These are phyloP conservation scores for Senna siamea DNA, from an alignment of 306 rosid genomes.

Conservation along the genomic window DNA sequence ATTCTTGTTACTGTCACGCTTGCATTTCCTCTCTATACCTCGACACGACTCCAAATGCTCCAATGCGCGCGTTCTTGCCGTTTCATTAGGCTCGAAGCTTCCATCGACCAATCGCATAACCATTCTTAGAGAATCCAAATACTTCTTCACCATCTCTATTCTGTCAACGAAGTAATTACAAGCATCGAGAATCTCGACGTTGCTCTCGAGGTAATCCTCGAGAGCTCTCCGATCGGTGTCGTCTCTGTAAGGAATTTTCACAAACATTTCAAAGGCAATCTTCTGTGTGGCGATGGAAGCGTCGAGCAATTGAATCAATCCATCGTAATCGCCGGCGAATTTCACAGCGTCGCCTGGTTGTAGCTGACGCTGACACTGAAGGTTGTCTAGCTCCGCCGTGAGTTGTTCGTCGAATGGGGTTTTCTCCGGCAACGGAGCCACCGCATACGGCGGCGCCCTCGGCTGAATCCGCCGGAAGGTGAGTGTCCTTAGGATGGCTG, in stretches of 20 bases:
- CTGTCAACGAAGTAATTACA: conserved; percentile 50
- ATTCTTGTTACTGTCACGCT: neutral
- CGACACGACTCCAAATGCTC: conserved; percentile 41
- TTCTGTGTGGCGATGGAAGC: conserved; percentile 52
- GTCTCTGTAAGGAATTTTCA: conserved; percentile 19
- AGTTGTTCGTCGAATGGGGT: conserved; percentile 40
- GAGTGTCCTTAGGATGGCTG: conserved; percentile 43
- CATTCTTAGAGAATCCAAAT: conserved; percentile 42
- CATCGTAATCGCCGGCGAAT: conserved; percentile 23
- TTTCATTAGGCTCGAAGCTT: conserved; percentile 15
- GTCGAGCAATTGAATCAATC: conserved; percentile 45
- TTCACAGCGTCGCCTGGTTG: too few relatives aligned
- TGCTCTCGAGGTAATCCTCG: conserved; percentile 48
- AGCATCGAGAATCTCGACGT: conserved; percentile 49
- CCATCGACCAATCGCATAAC: conserved; percentile 40
- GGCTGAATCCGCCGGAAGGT: conserved; percentile 38
- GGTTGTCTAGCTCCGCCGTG: conserved; percentile 38
- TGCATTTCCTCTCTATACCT: conserved; percentile 34
- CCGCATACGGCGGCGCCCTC: neutral
- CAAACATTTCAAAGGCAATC: conserved; percentile 39
- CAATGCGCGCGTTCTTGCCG: conserved; percentile 38
- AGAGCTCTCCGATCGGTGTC: conserved; percentile 24
- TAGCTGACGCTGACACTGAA: too few relatives aligned
- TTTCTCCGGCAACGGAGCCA: conserved; percentile 43
- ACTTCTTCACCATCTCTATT: conserved; percentile 36